A percentile compares a stretch with the other conserved stretches of the same genome.
phyloP scores from a whole-genome alignment of 2,329 filamentous ascomycete genomes.

The Ascocoryne sarcoides region DNA sequence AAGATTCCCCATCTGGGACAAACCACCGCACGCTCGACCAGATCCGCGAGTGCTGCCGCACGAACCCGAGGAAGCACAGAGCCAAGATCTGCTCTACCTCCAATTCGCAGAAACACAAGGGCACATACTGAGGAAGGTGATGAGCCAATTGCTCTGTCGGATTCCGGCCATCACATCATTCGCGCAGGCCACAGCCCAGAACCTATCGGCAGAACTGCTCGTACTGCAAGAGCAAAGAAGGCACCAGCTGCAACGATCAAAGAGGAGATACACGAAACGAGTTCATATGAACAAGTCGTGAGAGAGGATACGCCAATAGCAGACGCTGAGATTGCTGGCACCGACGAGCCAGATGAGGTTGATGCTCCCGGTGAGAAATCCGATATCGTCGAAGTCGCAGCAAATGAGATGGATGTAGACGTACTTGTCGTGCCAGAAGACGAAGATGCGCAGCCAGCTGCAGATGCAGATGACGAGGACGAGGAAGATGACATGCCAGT shows the following conservation, averaged over 20 bases:
- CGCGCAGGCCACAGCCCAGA: conserved; percentile 48
- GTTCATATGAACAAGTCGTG: conserved; percentile 23
- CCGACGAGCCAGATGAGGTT: conserved; percentile 22
- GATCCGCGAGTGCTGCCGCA: conserved; percentile 24
- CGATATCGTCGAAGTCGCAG: conserved; percentile 6
- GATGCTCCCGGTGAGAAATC: conserved; percentile 11
- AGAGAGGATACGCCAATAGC: conserved; percentile 13
- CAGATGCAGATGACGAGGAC: conserved; percentile 23
- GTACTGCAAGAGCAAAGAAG: conserved; percentile 27
- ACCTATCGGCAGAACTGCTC: conserved; percentile 26
- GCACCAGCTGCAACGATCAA: conserved; percentile 26
- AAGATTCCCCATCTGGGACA: conserved; percentile 24
- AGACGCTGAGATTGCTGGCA: conserved; percentile 22
- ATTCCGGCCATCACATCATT: conserved; percentile 49
- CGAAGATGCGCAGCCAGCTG: conserved; percentile 6
- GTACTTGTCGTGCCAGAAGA: conserved; percentile 10
- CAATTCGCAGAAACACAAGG: conserved; percentile 22
- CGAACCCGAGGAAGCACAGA: conserved; percentile 20
- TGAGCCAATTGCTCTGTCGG: conserved; percentile 50
- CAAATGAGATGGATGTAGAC: conserved; percentile 14
- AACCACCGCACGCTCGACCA: conserved; percentile 17
- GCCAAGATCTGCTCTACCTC: conserved; percentile 19
- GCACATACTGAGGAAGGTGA: conserved; percentile 39
- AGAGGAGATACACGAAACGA: conserved; percentile 28
- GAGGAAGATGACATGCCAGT: conserved; percentile 29